phyloP scores from a whole-genome alignment of 305 asterid species.

The Fraxinus baroniana region DNA sequence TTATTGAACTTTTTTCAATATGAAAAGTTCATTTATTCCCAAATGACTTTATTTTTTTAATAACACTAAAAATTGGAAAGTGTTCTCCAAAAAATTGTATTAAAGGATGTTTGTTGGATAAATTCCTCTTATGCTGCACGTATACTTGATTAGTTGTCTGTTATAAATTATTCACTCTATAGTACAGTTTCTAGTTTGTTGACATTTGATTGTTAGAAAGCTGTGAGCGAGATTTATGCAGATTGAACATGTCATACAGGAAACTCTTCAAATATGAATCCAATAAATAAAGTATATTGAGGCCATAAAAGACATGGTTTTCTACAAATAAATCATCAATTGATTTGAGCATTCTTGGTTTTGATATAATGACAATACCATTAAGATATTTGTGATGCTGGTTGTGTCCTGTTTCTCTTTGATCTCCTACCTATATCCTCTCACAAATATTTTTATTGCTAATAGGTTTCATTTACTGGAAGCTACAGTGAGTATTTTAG shows the following conservation, averaged over 20 bases:
- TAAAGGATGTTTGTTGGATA: neutral
- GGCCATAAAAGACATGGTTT: slow-evolving; percentile 13
- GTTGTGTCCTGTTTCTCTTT: slow-evolving; percentile 5
- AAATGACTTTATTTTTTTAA: neutral
- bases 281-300: neutral
- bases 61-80: neutral
- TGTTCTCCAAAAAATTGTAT: neutral
- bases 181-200: neutral
- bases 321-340: neutral
- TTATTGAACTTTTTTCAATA: slow-evolving; percentile 9
- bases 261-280: neutral
- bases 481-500: slow-evolving; percentile 93
- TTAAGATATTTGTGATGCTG: slow-evolving; percentile 12
- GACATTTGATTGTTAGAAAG: slow-evolving; percentile 13
- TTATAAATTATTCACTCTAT: slow-evolving; percentile 11
- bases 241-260: neutral
- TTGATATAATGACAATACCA: slow-evolving; percentile 15
- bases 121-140: neutral
- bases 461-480: slow-evolving; percentile 85
- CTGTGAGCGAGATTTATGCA: slow-evolving; percentile 5
- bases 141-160: neutral
- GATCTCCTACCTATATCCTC: slow-evolving; percentile 2
- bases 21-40: neutral
- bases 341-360: slow-evolving; percentile 13
- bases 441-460: slow-evolving; percentile 33